Evolutionary conservation across 2,329 filamentous ascomycete genomes (phyloP).

Genomic region (Coniosporium tulheliwenetii): DNA sequence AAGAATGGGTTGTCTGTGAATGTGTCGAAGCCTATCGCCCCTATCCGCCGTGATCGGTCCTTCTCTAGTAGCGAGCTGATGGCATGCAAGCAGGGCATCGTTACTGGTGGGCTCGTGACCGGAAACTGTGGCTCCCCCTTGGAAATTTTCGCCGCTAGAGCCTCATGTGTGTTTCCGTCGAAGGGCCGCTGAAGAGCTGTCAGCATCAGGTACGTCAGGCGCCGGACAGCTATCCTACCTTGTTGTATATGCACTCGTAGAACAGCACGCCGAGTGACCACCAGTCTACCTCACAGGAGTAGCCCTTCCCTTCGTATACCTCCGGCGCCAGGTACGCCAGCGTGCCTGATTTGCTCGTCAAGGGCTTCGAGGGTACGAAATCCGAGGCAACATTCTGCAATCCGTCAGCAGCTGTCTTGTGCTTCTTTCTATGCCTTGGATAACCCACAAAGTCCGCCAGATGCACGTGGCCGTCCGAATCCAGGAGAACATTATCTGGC

Average conservation of each 20-base stretch:
- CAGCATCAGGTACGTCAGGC: slow-evolving; percentile 9
- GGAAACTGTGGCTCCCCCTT: slow-evolving; percentile 74
- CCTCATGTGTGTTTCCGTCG: slow-evolving; percentile 73
- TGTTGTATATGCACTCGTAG: slow-evolving; percentile 99
- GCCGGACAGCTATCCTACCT: slow-evolving; percentile 38
- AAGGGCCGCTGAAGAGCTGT: slow-evolving; percentile 59
- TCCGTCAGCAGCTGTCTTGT: slow-evolving; percentile 2
- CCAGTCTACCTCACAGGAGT: slow-evolving; percentile 87
- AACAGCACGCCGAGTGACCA: slow-evolving; percentile 98
- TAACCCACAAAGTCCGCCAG: slow-evolving; percentile 81
- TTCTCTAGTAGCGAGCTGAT: slow-evolving; percentile 72
- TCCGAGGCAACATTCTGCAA: slow-evolving; percentile 88
- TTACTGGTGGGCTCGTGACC: slow-evolving; percentile 83
- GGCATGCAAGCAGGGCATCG: slow-evolving; percentile 74
- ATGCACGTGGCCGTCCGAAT: slow-evolving; percentile 86
- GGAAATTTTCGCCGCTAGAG: slow-evolving; percentile 64
- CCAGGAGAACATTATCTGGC: slow-evolving; percentile 78
- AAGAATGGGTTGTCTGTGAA: slow-evolving; percentile 89
- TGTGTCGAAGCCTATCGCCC: slow-evolving; percentile 64
- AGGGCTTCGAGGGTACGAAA: slow-evolving; percentile 61
- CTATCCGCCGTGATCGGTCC: slow-evolving; percentile 67
- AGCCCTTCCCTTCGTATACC: slow-evolving; percentile 82
- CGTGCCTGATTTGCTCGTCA: slow-evolving; percentile 94
- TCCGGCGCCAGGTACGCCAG: slow-evolving; percentile 91
- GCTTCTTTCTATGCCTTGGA: not conserved